Conservation (phyloP, 2,329 filamentous ascomycete species). For the Sarocladiaceae sp. region DNA sequence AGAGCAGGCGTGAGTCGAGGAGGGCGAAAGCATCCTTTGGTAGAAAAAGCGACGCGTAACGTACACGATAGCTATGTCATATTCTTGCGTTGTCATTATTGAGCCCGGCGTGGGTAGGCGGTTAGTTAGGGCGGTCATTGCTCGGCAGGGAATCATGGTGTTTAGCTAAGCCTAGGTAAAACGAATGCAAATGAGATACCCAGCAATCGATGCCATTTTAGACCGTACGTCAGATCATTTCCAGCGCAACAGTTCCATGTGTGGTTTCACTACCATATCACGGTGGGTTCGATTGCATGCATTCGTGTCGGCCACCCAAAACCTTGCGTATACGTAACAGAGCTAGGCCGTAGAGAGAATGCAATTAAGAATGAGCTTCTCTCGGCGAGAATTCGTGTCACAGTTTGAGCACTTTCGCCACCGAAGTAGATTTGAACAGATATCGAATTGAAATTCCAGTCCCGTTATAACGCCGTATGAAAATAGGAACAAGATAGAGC, state of each 20-base stretch:
- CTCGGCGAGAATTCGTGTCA: background rate
- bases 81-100: background rate
- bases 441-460: conserved; percentile 7
- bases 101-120: background rate
- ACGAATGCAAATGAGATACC: background rate
- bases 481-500: conserved; percentile 1
- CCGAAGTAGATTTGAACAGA: background rate
- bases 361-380: too few species aligned
- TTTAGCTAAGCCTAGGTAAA: conserved; percentile 1
- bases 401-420: too few species aligned
- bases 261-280: too few species aligned
- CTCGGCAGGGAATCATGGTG: background rate
- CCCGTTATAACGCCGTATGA: conserved; percentile 6
- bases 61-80: conserved; percentile 4
- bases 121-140: background rate
- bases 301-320: too few species aligned
- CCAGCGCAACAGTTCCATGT: too few species aligned
- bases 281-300: too few species aligned
- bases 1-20: background rate
- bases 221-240: too few species aligned
- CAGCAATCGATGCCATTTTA: background rate
- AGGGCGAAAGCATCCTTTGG: background rate
- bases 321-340: too few species aligned
- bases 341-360: too few species aligned
- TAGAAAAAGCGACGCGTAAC: background rate